A percentile compares a stretch with the other conserved stretches of the same genome.
These are phyloP conservation scores for Carpinus viminea DNA, from an alignment of 306 rosid genomes.

Conservation along the genomic window DNA sequence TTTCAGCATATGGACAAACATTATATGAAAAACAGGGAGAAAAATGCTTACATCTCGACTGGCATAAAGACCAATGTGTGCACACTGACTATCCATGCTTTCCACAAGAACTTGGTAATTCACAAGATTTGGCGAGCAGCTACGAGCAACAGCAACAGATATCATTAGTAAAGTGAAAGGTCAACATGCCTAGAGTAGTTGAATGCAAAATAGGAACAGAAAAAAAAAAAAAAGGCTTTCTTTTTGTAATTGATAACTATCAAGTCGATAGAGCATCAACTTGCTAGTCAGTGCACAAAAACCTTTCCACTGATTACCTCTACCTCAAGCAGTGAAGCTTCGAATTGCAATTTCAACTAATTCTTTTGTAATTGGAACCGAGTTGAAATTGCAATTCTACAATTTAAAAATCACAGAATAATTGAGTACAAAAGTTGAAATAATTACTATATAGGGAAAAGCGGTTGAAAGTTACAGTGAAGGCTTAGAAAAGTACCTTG, in stretches of 20 bases:
- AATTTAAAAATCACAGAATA: not conserved
- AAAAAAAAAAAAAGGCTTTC: not conserved
- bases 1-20: slow-evolving; percentile 14
- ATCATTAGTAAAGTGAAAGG: slow-evolving; percentile 32
- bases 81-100: slow-evolving; percentile 84
- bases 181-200: not conserved
- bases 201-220: not conserved
- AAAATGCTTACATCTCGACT: slow-evolving; percentile 72
- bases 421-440: not conserved
- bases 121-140: slow-evolving; percentile 87
- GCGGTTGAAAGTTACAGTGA: not conserved
- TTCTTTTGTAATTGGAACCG: not conserved
- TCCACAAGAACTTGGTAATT: slow-evolving; percentile 91
- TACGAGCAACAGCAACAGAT: slow-evolving; percentile 47
- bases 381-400: not conserved
- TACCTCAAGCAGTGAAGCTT: not conserved
- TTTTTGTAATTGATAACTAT: not conserved
- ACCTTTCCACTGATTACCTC: not conserved
- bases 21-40: slow-evolving; percentile 21
- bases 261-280: not conserved
- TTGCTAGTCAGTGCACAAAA: not conserved
- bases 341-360: not conserved
- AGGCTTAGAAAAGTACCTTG: not conserved
- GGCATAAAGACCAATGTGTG: slow-evolving; percentile 91
- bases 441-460: not conserved